Evolutionary conservation across 768 basidiomycete genomes (phyloP).

Genomic region (Podaxis pistillaris): DNA sequence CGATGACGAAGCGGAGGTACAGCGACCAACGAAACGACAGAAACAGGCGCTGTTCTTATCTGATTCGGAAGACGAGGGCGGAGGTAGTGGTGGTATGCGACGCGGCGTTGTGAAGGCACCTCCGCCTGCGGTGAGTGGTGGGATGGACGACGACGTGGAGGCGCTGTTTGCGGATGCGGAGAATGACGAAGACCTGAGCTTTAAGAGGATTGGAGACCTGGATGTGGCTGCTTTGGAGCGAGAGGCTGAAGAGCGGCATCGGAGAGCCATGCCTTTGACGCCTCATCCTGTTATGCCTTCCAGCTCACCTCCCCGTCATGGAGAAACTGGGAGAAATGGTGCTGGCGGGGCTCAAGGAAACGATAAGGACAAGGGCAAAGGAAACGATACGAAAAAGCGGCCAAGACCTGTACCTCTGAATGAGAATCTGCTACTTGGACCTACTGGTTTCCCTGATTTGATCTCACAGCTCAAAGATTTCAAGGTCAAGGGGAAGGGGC

Average conservation of each 20-base stretch:
- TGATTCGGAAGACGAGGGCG: conserved; percentile 53
- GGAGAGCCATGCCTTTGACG: conserved; percentile 33
- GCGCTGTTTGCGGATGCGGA: conserved; percentile 39
- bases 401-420: conserved; percentile 63
- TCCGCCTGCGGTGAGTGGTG: conserved; percentile 29
- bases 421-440: conserved; percentile 69
- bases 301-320: conserved; percentile 46
- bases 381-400: conserved; percentile 38
- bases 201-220: conserved; percentile 47
- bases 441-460: conserved; percentile 77
- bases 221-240: conserved; percentile 53
- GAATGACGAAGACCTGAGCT: conserved; percentile 34
- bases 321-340: conserved; percentile 19
- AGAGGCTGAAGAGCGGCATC: conserved; percentile 51
- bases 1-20: conserved; percentile 19
- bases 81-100: conserved; percentile 28
- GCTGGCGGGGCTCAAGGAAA: conserved; percentile 16
- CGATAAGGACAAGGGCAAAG: conserved; percentile 23
- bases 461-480: conserved; percentile 76
- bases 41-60: conserved; percentile 53
- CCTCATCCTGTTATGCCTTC: conserved; percentile 48
- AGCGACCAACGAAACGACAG: conserved; percentile 34
- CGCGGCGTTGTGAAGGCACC: conserved; percentile 30
- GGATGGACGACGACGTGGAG: conserved; percentile 45
- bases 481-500: conserved; percentile 83